A percentile compares a stretch with the other conserved stretches of the same genome.
Evolutionary conservation across 768 basidiomycete species (phyloP).

Genomic region (Gymnopilus junonius): DNA sequence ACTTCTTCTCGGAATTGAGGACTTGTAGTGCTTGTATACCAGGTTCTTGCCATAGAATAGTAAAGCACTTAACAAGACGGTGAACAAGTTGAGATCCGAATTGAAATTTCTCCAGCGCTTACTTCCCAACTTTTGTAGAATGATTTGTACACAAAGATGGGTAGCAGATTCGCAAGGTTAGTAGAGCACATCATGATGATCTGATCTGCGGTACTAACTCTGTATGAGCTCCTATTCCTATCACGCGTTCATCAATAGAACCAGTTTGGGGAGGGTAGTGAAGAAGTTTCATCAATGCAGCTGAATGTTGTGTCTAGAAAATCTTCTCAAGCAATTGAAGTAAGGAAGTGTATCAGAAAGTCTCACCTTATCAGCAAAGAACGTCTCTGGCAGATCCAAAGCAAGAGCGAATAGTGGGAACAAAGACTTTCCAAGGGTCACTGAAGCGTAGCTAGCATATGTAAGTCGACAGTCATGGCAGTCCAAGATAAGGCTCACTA

Average conservation of each 20-base stretch:
- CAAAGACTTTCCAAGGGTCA: slow-evolving; percentile 57
- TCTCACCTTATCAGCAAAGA: slow-evolving; percentile 81
- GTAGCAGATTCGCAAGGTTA: not conserved
- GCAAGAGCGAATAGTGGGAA: slow-evolving; percentile 90
- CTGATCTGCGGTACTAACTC: slow-evolving; percentile 48
- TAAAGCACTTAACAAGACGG: slow-evolving; percentile 65
- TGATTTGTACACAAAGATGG: not conserved
- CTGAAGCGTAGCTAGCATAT: slow-evolving; percentile 37
- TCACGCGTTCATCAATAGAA: slow-evolving; percentile 61
- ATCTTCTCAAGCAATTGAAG: not conserved
- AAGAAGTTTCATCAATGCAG: slow-evolving; percentile 80
- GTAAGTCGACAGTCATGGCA: not conserved
- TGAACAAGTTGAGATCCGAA: not conserved
- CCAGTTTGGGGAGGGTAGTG: slow-evolving; percentile 80
- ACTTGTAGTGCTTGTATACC: slow-evolving; percentile 80
- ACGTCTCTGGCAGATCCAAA: slow-evolving; percentile 70
- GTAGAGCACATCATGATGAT: not conserved
- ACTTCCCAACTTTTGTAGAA: slow-evolving; percentile 46
- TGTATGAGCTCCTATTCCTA: slow-evolving; percentile 86
- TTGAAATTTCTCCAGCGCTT: not conserved
- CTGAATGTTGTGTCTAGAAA: slow-evolving; percentile 70
- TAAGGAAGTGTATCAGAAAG: not conserved
- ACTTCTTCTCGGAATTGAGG: slow-evolving; percentile 72
- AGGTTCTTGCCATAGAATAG: slow-evolving; percentile 83
- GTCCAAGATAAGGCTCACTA: slow-evolving; percentile 51